Evolutionary conservation across 305 asterid species (phyloP).

Genomic region (Fraxinus albicans): DNA sequence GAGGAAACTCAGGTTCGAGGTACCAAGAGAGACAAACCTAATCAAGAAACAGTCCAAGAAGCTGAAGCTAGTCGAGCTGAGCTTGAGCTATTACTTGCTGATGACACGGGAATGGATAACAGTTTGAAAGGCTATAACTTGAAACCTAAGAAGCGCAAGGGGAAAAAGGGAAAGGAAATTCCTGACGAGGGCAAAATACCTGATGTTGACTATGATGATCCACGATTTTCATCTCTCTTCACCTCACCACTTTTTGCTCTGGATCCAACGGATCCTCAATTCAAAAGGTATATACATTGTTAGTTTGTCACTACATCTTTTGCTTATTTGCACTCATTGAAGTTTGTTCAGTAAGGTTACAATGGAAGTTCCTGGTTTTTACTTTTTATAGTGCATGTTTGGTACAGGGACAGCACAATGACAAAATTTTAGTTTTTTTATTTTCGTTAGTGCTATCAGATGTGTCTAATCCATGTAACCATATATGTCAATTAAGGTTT

Average conservation of each 20-base stretch:
- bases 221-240: constrained; percentile 64
- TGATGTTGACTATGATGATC: constrained; percentile 54
- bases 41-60: constrained; percentile 40
- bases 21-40: constrained; percentile 30
- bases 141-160: constrained; percentile 64
- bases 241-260: constrained; percentile 61
- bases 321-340: neutral
- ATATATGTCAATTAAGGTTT: neutral
- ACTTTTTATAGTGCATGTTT: neutral
- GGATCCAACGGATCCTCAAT: constrained; percentile 97
- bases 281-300: constrained; percentile 60
- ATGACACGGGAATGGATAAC: constrained; percentile 51
- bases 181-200: constrained; percentile 65
- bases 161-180: constrained; percentile 55
- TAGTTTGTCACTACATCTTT: neutral
- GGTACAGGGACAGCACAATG: neutral
- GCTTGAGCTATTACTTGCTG: constrained; percentile 81
- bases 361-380: neutral
- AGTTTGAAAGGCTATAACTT: constrained; percentile 73
- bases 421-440: neutral
- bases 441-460: neutral
- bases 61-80: constrained; percentile 77
- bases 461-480: neutral
- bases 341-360: neutral
- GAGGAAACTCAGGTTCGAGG: constrained; percentile 36